Conservation (phyloP, 106 monocot genomes). For the Dioscorea zingiberensis region DNA sequence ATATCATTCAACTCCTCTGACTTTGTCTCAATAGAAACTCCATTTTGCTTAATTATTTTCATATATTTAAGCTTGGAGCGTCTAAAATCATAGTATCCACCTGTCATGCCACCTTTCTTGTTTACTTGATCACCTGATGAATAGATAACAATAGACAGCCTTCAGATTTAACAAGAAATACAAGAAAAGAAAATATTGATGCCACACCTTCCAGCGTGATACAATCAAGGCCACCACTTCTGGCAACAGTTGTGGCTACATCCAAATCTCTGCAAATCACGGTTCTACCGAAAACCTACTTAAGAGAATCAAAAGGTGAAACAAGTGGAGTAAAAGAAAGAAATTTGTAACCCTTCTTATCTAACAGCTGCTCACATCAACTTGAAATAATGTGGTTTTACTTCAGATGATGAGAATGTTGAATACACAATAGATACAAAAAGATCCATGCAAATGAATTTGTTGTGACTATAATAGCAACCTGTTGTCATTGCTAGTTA, state of each 20-base stretch:
- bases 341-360: no score
- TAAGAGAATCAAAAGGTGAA: background rate
- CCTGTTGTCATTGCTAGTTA: no score
- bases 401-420: no score
- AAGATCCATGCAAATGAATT: no score
- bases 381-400: no score
- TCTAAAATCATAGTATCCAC: slow-evolving; percentile 95
- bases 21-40: slow-evolving; percentile 47
- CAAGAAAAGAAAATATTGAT: background rate
- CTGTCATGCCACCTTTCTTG: slow-evolving; percentile 99
- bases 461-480: no score
- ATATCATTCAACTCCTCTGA: slow-evolving; percentile 58
- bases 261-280: slow-evolving; percentile 93
- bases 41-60: slow-evolving; percentile 69
- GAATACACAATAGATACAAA: no score
- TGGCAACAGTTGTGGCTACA: slow-evolving; percentile 89
- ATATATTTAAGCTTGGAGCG: slow-evolving; percentile 87
- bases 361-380: no score
- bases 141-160: background rate
- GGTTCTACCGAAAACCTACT: slow-evolving; percentile 93
- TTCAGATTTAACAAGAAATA: background rate
- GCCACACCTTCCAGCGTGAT: slow-evolving; percentile 81
- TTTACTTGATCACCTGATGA: slow-evolving; percentile 92
- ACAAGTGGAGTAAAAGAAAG: no score
- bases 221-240: slow-evolving; percentile 77